Percentiles rank a stretch among this genome's conserved stretches.
Evolutionary conservation across 2,329 filamentous ascomycete species (phyloP).

Genomic region (Bipolaris zeicola): DNA sequence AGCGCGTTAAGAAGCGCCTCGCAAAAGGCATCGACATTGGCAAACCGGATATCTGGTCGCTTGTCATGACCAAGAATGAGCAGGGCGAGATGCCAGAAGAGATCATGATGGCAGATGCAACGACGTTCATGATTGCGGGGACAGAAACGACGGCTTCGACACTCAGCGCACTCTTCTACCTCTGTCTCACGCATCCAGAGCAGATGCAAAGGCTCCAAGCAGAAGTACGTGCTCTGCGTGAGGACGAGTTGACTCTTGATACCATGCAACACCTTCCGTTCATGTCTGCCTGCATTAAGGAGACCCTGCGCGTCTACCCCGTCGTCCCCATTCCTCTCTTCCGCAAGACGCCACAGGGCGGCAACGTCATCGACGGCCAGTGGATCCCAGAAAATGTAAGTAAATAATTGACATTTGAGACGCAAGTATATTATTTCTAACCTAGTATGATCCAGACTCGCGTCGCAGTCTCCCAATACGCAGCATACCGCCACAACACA

Average conservation of each 20-base stretch:
- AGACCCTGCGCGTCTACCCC: constrained; percentile 44
- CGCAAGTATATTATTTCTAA: not conserved
- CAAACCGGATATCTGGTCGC: constrained; percentile 47
- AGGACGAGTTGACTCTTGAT: constrained; percentile 4
- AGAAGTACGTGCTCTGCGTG: constrained; percentile 29
- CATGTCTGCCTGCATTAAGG: constrained; percentile 52
- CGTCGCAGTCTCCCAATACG: not conserved
- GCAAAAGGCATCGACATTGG: constrained; percentile 11
- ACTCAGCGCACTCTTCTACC: constrained; percentile 34
- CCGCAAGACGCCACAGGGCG: constrained; percentile 33
- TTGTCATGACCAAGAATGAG: constrained; percentile 38
- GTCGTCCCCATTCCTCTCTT: constrained; percentile 42
- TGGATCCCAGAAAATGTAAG: constrained; percentile 40
- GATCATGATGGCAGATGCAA: constrained; percentile 37
- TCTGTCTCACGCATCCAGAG: constrained; percentile 27
- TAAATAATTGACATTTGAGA: not conserved
- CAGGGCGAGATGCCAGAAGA: constrained; percentile 19
- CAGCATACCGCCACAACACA: not conserved
- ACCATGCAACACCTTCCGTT: constrained; percentile 42
- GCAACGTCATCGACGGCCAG: constrained; percentile 34
- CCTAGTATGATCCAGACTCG: not conserved
- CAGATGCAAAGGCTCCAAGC: constrained; percentile 21
- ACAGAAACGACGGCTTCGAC: constrained; percentile 39
- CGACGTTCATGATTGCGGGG: constrained; percentile 35
- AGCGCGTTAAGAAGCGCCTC: not conserved